Conservation (phyloP, 1,284 basidiomycete species). For the Cryptococcus amylolentus region DNA sequence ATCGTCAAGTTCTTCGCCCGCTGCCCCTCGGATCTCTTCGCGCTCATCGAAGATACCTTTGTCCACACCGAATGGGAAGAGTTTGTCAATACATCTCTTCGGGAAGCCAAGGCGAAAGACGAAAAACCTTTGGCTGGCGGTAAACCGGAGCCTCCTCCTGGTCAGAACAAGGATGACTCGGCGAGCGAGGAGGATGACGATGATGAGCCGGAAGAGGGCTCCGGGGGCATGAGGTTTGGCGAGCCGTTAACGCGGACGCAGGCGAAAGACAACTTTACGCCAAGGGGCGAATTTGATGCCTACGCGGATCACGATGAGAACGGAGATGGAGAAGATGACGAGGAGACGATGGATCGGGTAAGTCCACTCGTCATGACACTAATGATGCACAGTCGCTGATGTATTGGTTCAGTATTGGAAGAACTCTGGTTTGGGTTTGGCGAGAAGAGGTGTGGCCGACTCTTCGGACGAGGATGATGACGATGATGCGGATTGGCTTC, state of each 20-base stretch:
- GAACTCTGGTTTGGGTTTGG: slow-evolving; percentile 16
- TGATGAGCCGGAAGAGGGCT: slow-evolving; percentile 9
- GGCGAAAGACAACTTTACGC: slow-evolving; percentile 27
- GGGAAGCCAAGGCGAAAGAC: slow-evolving; percentile 79
- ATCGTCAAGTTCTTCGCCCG: slow-evolving; percentile 58
- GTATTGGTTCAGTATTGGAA: slow-evolving; percentile 25
- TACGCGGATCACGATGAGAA: slow-evolving; percentile 24
- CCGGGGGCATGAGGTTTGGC: slow-evolving; percentile 29
- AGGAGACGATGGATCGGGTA: slow-evolving; percentile 28
- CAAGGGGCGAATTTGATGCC: slow-evolving; percentile 21
- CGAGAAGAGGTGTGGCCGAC: slow-evolving; percentile 27
- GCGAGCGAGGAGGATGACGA: slow-evolving; percentile 34
- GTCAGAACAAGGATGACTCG: slow-evolving; percentile 21
- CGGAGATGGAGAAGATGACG: slow-evolving; percentile 27
- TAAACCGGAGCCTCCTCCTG: slow-evolving; percentile 36
- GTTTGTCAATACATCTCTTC: slow-evolving; percentile 75
- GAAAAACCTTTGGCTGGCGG: slow-evolving; percentile 73
- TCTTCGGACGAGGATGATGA: slow-evolving; percentile 46
- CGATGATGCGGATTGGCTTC: slow-evolving; percentile 43
- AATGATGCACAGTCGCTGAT: neutral
- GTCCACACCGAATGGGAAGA: slow-evolving; percentile 80
- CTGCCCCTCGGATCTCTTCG: slow-evolving; percentile 75
- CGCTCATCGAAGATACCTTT: slow-evolving; percentile 61
- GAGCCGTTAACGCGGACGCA: slow-evolving; percentile 38
- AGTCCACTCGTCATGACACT: slow-evolving; percentile 4